These are phyloP conservation scores for Epithemia pelagica DNA, from an alignment of 108 stramenopile species.

Conservation along the genomic window DNA sequence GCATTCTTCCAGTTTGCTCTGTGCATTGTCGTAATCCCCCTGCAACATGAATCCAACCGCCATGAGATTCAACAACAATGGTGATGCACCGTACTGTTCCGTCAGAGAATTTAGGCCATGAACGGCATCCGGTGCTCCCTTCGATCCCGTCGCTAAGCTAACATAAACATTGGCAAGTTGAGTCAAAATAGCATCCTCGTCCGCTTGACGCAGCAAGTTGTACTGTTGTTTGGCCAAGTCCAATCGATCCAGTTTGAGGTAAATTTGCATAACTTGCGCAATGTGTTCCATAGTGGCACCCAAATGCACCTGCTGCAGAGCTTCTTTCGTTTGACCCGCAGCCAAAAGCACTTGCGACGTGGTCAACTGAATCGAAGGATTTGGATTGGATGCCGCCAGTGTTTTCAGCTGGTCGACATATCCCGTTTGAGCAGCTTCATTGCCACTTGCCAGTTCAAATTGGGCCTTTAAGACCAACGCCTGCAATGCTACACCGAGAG, in stretches of 20 bases:
- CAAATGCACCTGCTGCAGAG: slow-evolving; percentile 81
- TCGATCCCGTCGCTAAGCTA: slow-evolving; percentile 75
- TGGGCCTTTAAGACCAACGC: slow-evolving; percentile 72
- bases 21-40: slow-evolving; percentile 83
- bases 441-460: slow-evolving; percentile 35
- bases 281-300: slow-evolving; percentile 84
- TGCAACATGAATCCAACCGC: slow-evolving; percentile 86
- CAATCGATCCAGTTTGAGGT: slow-evolving; percentile 88
- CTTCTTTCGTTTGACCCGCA: slow-evolving; percentile 82
- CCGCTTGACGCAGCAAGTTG: slow-evolving; percentile 58
- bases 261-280: slow-evolving; percentile 80
- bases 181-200: slow-evolving; percentile 95
- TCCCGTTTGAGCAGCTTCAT: slow-evolving; percentile 22
- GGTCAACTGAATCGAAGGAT: slow-evolving; percentile 76
- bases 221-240: slow-evolving; percentile 83
- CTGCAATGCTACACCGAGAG: slow-evolving; percentile 29
- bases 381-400: slow-evolving; percentile 35
- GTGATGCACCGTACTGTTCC: slow-evolving; percentile 91
- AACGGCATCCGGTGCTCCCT: slow-evolving; percentile 74
- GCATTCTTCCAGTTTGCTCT: slow-evolving; percentile 62
- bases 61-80: slow-evolving; percentile 82
- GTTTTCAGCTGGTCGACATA: slow-evolving; percentile 37
- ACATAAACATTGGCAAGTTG: slow-evolving; percentile 84
- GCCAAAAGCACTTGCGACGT: slow-evolving; percentile 83
- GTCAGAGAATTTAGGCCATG: slow-evolving; percentile 83